These are phyloP conservation scores for Naumovozyma castellii DNA, from an alignment of 805 yeast genomes.

Conservation along the genomic window DNA sequence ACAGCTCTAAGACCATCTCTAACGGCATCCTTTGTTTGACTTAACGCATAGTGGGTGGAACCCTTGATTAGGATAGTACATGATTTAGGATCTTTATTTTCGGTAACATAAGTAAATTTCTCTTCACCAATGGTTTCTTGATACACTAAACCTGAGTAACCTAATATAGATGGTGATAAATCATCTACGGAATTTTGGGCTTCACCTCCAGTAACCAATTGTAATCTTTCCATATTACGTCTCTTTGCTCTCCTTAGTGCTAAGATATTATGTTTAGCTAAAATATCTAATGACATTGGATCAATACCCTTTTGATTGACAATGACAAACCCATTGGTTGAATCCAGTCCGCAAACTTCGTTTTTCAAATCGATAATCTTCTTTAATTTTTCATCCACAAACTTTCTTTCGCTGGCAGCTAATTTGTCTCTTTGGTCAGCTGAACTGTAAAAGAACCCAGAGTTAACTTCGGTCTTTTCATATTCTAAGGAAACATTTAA, in stretches of 20 bases:
- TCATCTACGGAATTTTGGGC: slow-evolving; percentile 98
- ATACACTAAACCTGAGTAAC: slow-evolving; percentile 82
- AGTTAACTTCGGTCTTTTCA: slow-evolving; percentile 95
- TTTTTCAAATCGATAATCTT: slow-evolving; percentile 90
- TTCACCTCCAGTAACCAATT: slow-evolving; percentile 91
- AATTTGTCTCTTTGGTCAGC: slow-evolving; percentile 95
- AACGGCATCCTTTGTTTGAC: slow-evolving; percentile 92
- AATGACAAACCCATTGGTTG: slow-evolving; percentile 75
- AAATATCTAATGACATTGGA: slow-evolving; percentile 90
- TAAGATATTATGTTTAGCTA: slow-evolving; percentile 85
- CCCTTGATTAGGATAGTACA: slow-evolving; percentile 91
- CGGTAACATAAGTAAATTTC: slow-evolving; percentile 91
- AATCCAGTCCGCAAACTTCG: slow-evolving; percentile 72
- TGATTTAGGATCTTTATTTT: slow-evolving; percentile 78
- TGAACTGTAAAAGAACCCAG: slow-evolving; percentile 85
- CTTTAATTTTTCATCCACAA: slow-evolving; percentile 86
- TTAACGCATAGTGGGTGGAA: slow-evolving; percentile 78
- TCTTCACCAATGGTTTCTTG: slow-evolving; percentile 96
- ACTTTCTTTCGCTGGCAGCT: slow-evolving; percentile 85
- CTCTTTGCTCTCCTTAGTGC: slow-evolving; percentile 97
- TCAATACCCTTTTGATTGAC: slow-evolving; percentile 98
- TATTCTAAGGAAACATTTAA: slow-evolving; percentile 91
- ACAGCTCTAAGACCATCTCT: slow-evolving; percentile 96
- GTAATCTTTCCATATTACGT: slow-evolving; percentile 98
- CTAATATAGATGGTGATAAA: slow-evolving; percentile 66